Percentiles rank a stretch among this genome's conserved stretches.
These are phyloP conservation scores for Neocucurbitaria cava DNA, from an alignment of 2,329 filamentous ascomycete genomes.

Conservation along the genomic window DNA sequence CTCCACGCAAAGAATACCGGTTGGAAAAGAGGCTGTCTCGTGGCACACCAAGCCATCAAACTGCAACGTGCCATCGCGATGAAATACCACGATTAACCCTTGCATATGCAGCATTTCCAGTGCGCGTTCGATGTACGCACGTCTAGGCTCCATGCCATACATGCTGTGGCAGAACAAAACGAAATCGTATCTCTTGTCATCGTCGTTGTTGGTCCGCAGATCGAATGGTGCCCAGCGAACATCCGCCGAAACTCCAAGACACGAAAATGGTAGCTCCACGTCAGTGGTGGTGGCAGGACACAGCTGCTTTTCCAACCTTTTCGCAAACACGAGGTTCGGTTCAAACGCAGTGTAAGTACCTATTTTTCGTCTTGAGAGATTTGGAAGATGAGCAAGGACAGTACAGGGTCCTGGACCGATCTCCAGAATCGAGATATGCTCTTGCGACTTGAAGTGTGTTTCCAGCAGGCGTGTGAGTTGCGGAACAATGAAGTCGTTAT, in stretches of 20 bases:
- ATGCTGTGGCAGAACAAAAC: slow-evolving; percentile 70
- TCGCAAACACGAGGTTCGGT: slow-evolving; percentile 58
- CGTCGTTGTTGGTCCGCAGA: slow-evolving; percentile 29
- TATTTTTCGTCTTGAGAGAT: slow-evolving; percentile 52
- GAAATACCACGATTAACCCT: slow-evolving; percentile 62
- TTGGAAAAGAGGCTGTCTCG: slow-evolving; percentile 56
- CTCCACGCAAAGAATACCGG: slow-evolving; percentile 52
- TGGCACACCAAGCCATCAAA: slow-evolving; percentile 60
- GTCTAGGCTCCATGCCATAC: slow-evolving; percentile 64
- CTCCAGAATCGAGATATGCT: slow-evolving; percentile 62
- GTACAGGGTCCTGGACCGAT: slow-evolving; percentile 66
- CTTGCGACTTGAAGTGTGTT: slow-evolving; percentile 52
- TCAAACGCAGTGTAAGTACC: slow-evolving; percentile 63
- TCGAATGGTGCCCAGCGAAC: slow-evolving; percentile 53
- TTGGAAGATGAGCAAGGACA: slow-evolving; percentile 60
- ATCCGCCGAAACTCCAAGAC: slow-evolving; percentile 47
- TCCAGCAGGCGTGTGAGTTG: too few relatives aligned
- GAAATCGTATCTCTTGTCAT: slow-evolving; percentile 56
- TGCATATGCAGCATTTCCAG: slow-evolving; percentile 56
- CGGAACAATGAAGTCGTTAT: too few relatives aligned
- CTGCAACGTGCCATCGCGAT: slow-evolving; percentile 56
- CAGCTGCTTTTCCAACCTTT: slow-evolving; percentile 55
- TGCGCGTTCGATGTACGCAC: slow-evolving; percentile 54
- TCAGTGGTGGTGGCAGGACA: slow-evolving; percentile 20
- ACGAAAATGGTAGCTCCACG: slow-evolving; percentile 49